Base-by-base conservation (phyloP, 345 rosid species). In the Lumnitzera littorea region DNA sequence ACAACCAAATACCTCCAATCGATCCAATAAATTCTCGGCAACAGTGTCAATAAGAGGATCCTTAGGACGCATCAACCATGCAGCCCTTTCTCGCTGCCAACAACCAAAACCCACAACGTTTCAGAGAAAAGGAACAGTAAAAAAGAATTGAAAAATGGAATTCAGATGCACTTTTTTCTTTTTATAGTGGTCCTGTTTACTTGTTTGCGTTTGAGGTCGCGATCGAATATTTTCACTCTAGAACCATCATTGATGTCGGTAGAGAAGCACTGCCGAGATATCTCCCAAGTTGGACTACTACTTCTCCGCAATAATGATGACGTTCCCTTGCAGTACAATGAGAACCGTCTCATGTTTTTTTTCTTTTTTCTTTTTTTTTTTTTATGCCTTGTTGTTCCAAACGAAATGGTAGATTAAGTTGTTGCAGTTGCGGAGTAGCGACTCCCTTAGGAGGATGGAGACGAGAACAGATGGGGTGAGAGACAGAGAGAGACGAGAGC, bases 41-140 rank as follows among this genome's bases (percentile, higher is more conserved):
- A 90, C 99, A 55, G 96, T 86, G 54, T 90, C 84, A n/a, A 84
- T 69, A 63, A 90, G 83, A 15, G 83, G 67, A 69, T 94, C 91
- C 47, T 76, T 67, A 20, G 84, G 70, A 31, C 78, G 74, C 84
- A 70, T 78, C 63, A 86, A 72, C 99, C 99, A 94, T 12, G 99
- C 95, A 46, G 99, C 92, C 74, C 99, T 82, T 57, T 90, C 99
- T 54, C 99, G 97, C 99, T 90, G 80, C 78, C 72, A 56, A 60
- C 69, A 64, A 31, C 47, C 65, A n/a, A 50, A 56, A 70, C n/a
- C n/a, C 29, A 55, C n/a, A 11, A 63, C 25, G 55, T 53, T 47
- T 50, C 56, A 13, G 14, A 43, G 5, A 29, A 12, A 58, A 52
- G 1, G 58, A 25, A 15, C 11, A 55, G 12, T 9, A 46, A 10